Base-by-base conservation (phyloP, 2,329 filamentous ascomycete species). In the Colletotrichum sidae region DNA sequence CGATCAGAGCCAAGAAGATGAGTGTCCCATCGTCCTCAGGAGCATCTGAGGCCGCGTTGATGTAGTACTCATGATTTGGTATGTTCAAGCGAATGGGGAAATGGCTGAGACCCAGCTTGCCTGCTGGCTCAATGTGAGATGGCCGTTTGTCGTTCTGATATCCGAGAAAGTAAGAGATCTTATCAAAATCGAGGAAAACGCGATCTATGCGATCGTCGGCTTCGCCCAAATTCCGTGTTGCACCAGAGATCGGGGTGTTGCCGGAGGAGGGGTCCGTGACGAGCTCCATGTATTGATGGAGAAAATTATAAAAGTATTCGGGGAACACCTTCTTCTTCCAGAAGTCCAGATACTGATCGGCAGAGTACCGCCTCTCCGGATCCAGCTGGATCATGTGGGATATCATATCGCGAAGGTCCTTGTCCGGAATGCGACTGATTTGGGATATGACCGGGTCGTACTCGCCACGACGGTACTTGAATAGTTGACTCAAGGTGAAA, bases 221-320 rank as follows among this genome's bases (percentile, higher is more conserved):
- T 76, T 97, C 94, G 66, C 92, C 92, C 56, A 94, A 83, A 72
- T 94, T 96, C 69, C 87, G 88, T 3, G 84, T 80, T 10, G 88
- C 84, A 1, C 91, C 87, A 9, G 90, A 90, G 46, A 93, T 85
- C 10, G 90, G 86, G 56, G 87, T 89, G 69, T 91, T 90, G 1
- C 93, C 93, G 1, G 93, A 92, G 0, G 91, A 92, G 0, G 94
- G 92, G 75, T 98, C 94, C 4, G 96, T 98, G 68, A 99, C 92
- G 59, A 97, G 86, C 70, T 93, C 92, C 93, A 99, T 97, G 75
- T 99, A 97, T 72, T 97, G 94, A 75, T 99, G 96, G 38, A 99
- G 83, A 74, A 99, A 98, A 74, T 89, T 96, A 82, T 97, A 98
- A 73, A 99, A 99, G 78, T 99, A 99, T 63, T 92, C 88, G 0